Base-by-base conservation (phyloP, 176 grass and related monocot species). In the Dendrocalamus sinicus region DNA sequence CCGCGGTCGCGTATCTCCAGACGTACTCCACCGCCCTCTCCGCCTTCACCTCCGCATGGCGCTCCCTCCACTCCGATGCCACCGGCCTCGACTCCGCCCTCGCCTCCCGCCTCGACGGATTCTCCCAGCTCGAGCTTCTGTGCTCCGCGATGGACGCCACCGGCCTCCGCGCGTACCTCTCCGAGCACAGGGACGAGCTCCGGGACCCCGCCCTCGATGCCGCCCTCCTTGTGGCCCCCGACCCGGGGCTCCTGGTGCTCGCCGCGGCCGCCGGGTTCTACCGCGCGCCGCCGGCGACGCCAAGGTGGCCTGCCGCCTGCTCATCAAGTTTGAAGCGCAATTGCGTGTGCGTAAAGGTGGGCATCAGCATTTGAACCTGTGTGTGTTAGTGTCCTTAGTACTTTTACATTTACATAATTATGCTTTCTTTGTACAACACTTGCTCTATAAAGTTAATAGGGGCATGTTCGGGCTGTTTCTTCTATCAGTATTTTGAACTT, bases 161-260 rank as follows among this genome's bases (percentile, higher is more conserved):
- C 17, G 52, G 52, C 52, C 52, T 54, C 5, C 52, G 52, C 6
- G 16, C 52, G 16, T 54, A 54, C 52, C 6, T 54, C 16, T 16
- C 52, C 1, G 52, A 54, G 16, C 52, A 54, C 16, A 54, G 52
- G 52, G 52, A 54, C 52, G 52, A 54, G 6, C 16, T 54, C 6
- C 16, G 52, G 52, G 52, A 54, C 15, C 16, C 52, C 16, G 0
- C 52, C 52, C 16, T 54, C 16, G 52, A 54, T 1, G 52, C 52
- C 76, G 37, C 79, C 19, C 84, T 90, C 24, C 84, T 87, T 15
- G 78, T 86, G 72, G 89, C 89, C 24, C 89, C 89, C 47, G 84
- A 90, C 50, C 84, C 74, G 67, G 79, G 84, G 30, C 73, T 77
- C 13, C 84, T 87, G 40, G 89, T 90, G 40, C 84, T 90, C 79